These are phyloP conservation scores for Gossypium davidsonii DNA, from an alignment of 441 rosid genomes.

Conservation along the genomic window DNA sequence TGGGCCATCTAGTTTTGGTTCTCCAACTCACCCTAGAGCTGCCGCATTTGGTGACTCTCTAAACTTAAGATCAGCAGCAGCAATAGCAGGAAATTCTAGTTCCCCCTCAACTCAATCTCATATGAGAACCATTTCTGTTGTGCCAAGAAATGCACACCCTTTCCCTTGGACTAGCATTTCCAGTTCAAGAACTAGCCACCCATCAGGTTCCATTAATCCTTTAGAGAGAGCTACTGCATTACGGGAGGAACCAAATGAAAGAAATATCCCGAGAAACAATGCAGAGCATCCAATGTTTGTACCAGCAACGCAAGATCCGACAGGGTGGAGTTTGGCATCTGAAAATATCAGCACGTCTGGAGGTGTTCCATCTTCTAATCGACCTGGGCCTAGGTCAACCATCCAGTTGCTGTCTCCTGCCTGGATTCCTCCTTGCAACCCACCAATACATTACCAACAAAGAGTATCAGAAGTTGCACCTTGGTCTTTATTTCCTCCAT, in stretches of 20 bases:
- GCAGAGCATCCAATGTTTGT: conserved; percentile 49
- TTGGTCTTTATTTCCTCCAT: conserved; percentile 64
- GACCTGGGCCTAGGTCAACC: conserved; percentile 43
- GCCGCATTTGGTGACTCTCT: conserved; percentile 33
- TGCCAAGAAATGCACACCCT: conserved; percentile 39
- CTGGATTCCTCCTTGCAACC: conserved; percentile 41
- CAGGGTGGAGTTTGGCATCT: conserved; percentile 53
- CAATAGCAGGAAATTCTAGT: conserved; percentile 24
- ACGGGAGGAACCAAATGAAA: conserved; percentile 40
- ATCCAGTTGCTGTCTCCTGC: conserved; percentile 40
- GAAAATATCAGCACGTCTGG: conserved; percentile 37
- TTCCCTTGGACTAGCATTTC: conserved; percentile 47
- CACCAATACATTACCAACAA: conserved; percentile 35
- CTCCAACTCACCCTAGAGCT: conserved; percentile 37
- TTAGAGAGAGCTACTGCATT: conserved; percentile 41
- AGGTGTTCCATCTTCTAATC: conserved; percentile 38
- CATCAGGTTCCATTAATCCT: conserved; percentile 28
- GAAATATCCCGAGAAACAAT: conserved; percentile 46
- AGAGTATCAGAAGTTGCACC: conserved; percentile 54
- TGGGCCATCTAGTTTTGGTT: conserved; percentile 32
- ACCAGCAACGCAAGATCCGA: conserved; percentile 51
- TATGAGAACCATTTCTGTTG: conserved; percentile 23
- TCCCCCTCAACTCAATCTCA: conserved; percentile 32
- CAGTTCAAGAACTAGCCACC: conserved; percentile 37
- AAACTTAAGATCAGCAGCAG: conserved; percentile 41